phyloP scores from a whole-genome alignment of 2,329 filamentous ascomycete species.

The Aspergillus japonicus region DNA sequence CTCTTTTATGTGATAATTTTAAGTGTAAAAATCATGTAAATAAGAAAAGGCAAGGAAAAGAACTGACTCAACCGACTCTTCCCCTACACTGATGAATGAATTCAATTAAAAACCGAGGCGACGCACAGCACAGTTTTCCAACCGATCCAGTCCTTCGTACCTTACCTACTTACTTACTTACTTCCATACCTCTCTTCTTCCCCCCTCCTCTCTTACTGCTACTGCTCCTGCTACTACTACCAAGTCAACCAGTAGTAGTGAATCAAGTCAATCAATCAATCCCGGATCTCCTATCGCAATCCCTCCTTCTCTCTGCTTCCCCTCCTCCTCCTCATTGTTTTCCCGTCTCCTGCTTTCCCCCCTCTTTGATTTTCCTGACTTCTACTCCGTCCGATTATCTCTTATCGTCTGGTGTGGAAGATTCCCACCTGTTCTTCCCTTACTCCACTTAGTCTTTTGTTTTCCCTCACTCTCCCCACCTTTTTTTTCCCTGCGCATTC shows the following conservation, averaged over 20 bases:
- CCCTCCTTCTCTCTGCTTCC: neutral
- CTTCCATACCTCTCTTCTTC: neutral
- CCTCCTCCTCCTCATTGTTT: neutral
- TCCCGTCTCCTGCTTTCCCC: conserved; percentile 2
- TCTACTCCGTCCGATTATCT: neutral
- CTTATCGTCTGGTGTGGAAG: neutral
- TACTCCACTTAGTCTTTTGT: conserved; percentile 9
- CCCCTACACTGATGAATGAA: neutral
- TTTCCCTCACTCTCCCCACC: conserved; percentile 8
- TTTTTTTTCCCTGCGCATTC: neutral
- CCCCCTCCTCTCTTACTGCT: neutral
- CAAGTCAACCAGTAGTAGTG: neutral
- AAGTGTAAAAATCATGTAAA: neutral
- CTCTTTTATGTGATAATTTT: neutral
- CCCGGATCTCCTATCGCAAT: neutral
- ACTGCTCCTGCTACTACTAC: neutral
- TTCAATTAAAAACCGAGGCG: neutral
- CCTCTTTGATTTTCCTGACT: neutral
- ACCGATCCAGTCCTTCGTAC: neutral
- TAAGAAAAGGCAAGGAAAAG: neutral
- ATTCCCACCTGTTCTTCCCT: neutral
- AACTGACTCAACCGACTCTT: neutral
- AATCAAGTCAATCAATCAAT: conserved; percentile 1
- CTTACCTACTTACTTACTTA: neutral
- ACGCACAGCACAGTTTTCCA: neutral